A percentile compares a stretch with the other conserved stretches of the same genome.
These are phyloP conservation scores for Sequoia sempervirens DNA, from an alignment of 75 land plant species.

Conservation along the genomic window DNA sequence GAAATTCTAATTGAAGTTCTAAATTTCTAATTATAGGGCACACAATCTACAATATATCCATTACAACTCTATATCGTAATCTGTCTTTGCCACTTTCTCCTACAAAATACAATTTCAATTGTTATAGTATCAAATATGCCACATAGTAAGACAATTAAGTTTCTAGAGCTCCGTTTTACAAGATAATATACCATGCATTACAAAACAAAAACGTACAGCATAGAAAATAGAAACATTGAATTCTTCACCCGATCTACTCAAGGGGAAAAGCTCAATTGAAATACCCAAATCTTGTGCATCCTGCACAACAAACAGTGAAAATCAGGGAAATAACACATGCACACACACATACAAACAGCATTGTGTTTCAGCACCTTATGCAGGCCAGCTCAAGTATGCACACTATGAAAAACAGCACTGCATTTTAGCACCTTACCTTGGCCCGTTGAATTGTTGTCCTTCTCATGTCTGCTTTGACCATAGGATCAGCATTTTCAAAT, in stretches of 20 bases:
- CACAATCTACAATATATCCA: neutral
- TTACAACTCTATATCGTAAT: neutral
- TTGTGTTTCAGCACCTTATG: slow-evolving; percentile 27
- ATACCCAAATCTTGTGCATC: slow-evolving; percentile 96
- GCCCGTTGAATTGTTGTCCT: slow-evolving; percentile 92
- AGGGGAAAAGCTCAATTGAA: slow-evolving; percentile 74
- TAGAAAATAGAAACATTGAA: slow-evolving; percentile 75
- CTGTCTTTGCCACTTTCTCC: neutral
- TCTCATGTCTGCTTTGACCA: slow-evolving; percentile 64
- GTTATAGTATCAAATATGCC: neutral
- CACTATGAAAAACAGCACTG: neutral
- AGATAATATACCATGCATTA: neutral
- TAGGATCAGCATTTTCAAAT: slow-evolving; percentile 58
- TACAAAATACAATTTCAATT: neutral
- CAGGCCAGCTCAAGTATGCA: slow-evolving; percentile 46
- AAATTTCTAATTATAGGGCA: neutral
- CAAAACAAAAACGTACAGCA: slow-evolving; percentile 42
- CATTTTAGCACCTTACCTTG: slow-evolving; percentile 45
- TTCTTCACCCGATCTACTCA: slow-evolving; percentile 54
- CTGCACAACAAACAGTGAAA: slow-evolving; percentile 21
- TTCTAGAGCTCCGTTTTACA: neutral
- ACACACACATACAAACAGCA: neutral
- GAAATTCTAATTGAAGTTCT: neutral
- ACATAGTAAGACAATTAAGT: neutral
- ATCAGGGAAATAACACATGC: neutral